A percentile compares a stretch with the other conserved stretches of the same genome.
phyloP scores from a whole-genome alignment of 2,329 filamentous ascomycete genomes.

The Calycina herbarum region DNA sequence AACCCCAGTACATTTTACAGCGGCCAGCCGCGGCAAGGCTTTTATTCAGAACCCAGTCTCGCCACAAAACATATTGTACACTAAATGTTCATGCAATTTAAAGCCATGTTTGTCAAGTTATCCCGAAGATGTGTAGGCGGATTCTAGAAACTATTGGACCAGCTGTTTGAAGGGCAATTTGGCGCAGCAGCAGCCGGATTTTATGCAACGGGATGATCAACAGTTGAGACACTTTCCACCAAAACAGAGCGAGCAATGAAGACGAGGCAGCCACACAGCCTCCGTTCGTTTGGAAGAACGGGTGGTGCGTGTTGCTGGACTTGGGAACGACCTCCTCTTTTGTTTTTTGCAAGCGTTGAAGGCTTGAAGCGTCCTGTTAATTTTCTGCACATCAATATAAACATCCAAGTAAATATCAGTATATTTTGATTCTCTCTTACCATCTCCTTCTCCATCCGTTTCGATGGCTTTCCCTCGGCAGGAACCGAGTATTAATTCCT shows the following conservation, averaged over 20 bases:
- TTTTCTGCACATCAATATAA: background rate
- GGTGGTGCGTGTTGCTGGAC: background rate
- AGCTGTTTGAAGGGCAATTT: background rate
- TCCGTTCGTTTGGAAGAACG: background rate
- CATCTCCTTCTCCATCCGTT: background rate
- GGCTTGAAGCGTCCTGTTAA: too few species aligned
- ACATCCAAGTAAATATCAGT: background rate
- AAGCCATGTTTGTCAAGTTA: background rate
- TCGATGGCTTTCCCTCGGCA: background rate
- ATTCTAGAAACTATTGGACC: background rate
- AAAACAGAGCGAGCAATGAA: background rate
- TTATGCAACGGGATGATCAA: conserved; percentile 3
- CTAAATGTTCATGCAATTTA: background rate
- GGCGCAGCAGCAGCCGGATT: background rate
- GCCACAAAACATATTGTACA: background rate
- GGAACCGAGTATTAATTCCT: conserved; percentile 7
- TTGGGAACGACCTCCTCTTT: conserved; percentile 5
- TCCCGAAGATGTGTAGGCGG: background rate
- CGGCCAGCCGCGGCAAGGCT: background rate
- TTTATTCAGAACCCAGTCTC: background rate
- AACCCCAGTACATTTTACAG: background rate
- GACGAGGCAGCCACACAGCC: background rate
- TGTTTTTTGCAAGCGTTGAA: background rate
- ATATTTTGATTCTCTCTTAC: background rate
- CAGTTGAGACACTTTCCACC: background rate